phyloP scores from a whole-genome alignment of 75 land plant genomes.

The Cryptomeria japonica region DNA sequence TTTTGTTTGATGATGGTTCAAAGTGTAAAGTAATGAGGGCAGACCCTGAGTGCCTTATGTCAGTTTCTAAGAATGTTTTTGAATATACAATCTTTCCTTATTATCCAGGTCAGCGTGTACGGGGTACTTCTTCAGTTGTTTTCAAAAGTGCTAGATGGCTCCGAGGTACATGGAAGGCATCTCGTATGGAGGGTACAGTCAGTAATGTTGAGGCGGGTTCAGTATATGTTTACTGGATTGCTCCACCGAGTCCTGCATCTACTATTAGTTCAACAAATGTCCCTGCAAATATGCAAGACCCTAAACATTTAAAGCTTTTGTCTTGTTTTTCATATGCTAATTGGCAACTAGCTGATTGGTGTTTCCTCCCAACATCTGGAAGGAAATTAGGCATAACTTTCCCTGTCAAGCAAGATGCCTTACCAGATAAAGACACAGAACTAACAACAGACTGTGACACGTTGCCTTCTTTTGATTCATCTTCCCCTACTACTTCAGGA shows the following conservation, averaged over 20 bases:
- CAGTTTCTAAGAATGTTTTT: slow-evolving; percentile 41
- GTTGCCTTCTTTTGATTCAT: not conserved
- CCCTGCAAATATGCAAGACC: slow-evolving; percentile 81
- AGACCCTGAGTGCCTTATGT: slow-evolving; percentile 72
- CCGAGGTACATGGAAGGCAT: slow-evolving; percentile 89
- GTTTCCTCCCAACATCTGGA: slow-evolving; percentile 43
- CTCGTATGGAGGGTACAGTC: slow-evolving; percentile 89
- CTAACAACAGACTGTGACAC: not conserved
- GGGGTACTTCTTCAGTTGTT: slow-evolving; percentile 65
- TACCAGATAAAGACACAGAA: not conserved
- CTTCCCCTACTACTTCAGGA: not conserved
- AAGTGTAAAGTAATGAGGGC: slow-evolving; percentile 81
- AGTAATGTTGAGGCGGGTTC: slow-evolving; percentile 74
- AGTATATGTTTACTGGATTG: slow-evolving; percentile 85
- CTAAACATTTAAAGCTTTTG: slow-evolving; percentile 68
- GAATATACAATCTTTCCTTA: slow-evolving; percentile 77
- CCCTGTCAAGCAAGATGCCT: not conserved
- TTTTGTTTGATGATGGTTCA: slow-evolving; percentile 92
- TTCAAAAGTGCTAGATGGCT: slow-evolving; percentile 85
- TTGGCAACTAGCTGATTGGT: slow-evolving; percentile 97
- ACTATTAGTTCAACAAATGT: slow-evolving; percentile 51
- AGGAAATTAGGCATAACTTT: not conserved
- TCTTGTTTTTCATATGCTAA: slow-evolving; percentile 79
- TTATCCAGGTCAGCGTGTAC: slow-evolving; percentile 94
- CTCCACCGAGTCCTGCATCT: slow-evolving; percentile 56